A percentile compares a stretch with the other conserved stretches of the same genome.
Evolutionary conservation across 2,329 filamentous ascomycete species (phyloP).

Genomic region (Aspergillus ibericus): DNA sequence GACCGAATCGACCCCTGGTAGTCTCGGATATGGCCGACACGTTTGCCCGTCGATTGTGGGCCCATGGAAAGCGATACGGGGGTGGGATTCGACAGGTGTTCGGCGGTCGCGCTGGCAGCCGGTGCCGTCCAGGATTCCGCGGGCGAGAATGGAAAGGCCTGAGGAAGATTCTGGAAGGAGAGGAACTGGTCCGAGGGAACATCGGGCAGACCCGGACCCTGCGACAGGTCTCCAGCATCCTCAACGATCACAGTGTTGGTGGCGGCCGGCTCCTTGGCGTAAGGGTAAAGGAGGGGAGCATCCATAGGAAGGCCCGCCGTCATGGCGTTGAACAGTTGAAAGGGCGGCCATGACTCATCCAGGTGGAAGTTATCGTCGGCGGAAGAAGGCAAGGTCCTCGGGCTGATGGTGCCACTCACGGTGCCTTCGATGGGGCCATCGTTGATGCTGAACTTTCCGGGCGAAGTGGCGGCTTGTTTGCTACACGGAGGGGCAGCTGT

Average conservation of each 20-base stretch:
- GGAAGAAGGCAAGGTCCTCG: constrained; percentile 37
- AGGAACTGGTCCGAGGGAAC: constrained; percentile 30
- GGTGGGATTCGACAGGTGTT: constrained; percentile 7
- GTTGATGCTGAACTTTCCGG: constrained; percentile 33
- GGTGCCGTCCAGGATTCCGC: constrained; percentile 30
- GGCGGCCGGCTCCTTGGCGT: constrained; percentile 30
- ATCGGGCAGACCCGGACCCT: constrained; percentile 31
- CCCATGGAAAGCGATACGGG: constrained; percentile 18
- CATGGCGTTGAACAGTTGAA: constrained; percentile 37
- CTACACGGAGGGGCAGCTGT: constrained; percentile 22
- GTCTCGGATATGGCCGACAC: constrained; percentile 17
- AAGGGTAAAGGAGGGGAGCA: constrained; percentile 33
- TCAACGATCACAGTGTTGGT: constrained; percentile 39
- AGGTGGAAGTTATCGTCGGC: constrained; percentile 40
- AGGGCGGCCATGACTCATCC: constrained; percentile 41
- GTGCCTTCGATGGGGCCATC: constrained; percentile 33
- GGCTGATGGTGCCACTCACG: constrained; percentile 38
- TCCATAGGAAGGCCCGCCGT: constrained; percentile 35
- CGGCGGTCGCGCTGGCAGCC: constrained; percentile 12
- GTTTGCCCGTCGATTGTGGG: constrained; percentile 25
- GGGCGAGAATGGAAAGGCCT: constrained; percentile 29
- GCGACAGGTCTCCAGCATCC: constrained; percentile 32
- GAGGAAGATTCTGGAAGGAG: constrained; percentile 32
- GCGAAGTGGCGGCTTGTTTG: constrained; percentile 33
- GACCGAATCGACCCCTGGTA: constrained; percentile 30